phyloP scores from a whole-genome alignment of 352 stramenopile species.

The Phytophthora fragariae region DNA sequence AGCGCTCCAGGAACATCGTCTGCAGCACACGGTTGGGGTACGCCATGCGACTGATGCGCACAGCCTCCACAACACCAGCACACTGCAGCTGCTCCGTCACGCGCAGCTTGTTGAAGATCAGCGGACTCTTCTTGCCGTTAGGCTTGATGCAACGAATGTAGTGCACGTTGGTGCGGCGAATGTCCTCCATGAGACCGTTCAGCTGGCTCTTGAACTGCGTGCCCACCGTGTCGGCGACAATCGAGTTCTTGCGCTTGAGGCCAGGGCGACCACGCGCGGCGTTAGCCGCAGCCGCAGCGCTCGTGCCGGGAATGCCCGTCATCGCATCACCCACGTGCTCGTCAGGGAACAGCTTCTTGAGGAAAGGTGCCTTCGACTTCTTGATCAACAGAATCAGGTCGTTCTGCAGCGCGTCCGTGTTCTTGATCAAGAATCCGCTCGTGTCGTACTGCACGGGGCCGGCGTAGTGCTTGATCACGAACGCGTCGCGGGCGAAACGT shows the following conservation, averaged over 20 bases:
- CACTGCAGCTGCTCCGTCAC: conserved; percentile 98
- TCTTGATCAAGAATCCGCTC: conserved; percentile 96
- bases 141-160: conserved; percentile 99
- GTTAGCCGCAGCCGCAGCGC: conserved; percentile 23
- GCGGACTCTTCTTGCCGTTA: conserved; percentile 95
- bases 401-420: conserved; percentile 96
- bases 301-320: conserved; percentile 46
- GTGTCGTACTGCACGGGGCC: conserved; percentile 96
- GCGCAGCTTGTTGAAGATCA: conserved; percentile 89
- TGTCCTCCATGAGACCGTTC: conserved; percentile 93
- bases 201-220: conserved; percentile 96
- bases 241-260: conserved; percentile 84
- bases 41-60: conserved; percentile 97
- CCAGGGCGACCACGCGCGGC: conserved; percentile 36
- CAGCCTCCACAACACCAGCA: conserved; percentile 98
- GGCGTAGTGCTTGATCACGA: conserved; percentile 97
- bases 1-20: conserved; percentile 86
- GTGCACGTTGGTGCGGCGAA: conserved; percentile 96
- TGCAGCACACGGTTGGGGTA: conserved; percentile 98
- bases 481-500: conserved; percentile 86
- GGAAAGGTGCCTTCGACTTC: conserved; percentile 72
- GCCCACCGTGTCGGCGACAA: conserved; percentile 82
- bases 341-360: conserved; percentile 83
- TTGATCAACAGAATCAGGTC: conserved; percentile 89
- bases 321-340: conserved; percentile 65